These are phyloP conservation scores for Phellopilus nigrolimitatus DNA, from an alignment of 1,284 basidiomycete species.

Conservation along the genomic window DNA sequence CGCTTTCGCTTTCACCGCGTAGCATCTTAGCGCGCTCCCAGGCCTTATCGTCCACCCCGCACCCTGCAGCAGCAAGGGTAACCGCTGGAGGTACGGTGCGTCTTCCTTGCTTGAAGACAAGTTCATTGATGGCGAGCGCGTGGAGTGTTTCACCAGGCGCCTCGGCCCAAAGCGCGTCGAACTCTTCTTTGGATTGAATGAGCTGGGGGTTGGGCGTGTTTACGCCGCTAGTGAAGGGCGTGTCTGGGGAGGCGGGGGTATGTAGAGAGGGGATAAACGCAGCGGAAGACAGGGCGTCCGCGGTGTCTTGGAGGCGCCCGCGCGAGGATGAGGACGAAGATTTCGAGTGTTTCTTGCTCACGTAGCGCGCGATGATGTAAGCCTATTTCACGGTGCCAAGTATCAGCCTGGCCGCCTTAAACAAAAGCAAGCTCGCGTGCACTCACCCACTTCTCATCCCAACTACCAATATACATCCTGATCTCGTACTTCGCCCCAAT, in stretches of 20 bases:
- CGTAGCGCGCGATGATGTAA: constrained; percentile 61
- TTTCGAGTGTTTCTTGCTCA: constrained; percentile 47
- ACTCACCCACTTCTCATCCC: constrained; percentile 86
- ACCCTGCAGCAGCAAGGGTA: constrained; percentile 51
- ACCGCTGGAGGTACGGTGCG: constrained; percentile 72
- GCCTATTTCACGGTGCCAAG: constrained; percentile 35
- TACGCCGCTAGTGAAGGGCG: neutral
- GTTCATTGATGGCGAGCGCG: constrained; percentile 62
- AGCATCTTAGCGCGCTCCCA: constrained; percentile 5
- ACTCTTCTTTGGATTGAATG: constrained; percentile 6
- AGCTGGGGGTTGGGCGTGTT: constrained; percentile 26
- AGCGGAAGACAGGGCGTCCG: constrained; percentile 16
- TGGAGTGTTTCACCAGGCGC: constrained; percentile 42
- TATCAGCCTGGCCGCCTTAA: neutral
- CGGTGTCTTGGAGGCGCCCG: constrained; percentile 14
- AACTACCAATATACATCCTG: constrained; percentile 58
- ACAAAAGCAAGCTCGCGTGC: constrained; percentile 1
- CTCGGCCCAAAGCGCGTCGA: constrained; percentile 15
- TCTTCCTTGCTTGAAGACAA: constrained; percentile 72
- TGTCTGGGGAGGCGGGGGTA: constrained; percentile 22
- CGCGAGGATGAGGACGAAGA: constrained; percentile 11
- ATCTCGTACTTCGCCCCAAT: constrained; percentile 69
- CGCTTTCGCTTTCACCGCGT: neutral
- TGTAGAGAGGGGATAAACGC: constrained; percentile 27
- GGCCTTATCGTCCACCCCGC: constrained; percentile 24